A percentile compares a stretch with the other conserved stretches of the same genome.
These are phyloP conservation scores for Cystobasidium sp. DNA, from an alignment of 1,284 basidiomycete species.

Conservation along the genomic window DNA sequence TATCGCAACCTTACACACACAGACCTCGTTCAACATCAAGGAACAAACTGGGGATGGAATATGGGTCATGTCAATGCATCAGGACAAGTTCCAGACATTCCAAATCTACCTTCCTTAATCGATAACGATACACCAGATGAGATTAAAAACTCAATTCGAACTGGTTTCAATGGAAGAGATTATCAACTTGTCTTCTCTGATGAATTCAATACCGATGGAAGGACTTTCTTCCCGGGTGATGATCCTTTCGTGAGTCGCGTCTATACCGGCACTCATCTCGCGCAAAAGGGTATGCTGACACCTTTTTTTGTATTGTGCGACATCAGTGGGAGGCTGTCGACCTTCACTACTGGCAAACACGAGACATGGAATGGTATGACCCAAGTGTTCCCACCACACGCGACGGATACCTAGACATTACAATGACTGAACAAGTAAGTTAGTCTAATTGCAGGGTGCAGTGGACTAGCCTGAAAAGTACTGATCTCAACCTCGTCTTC, in stretches of 20 bases:
- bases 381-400: constrained; percentile 75
- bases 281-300: background rate
- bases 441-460: background rate
- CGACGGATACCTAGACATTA: constrained; percentile 78
- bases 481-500: background rate
- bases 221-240: constrained; percentile 73
- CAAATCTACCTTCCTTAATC: constrained; percentile 52
- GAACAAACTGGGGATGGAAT: constrained; percentile 40
- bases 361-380: constrained; percentile 65
- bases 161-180: constrained; percentile 52
- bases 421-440: constrained; percentile 62
- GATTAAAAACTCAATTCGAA: constrained; percentile 46
- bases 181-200: constrained; percentile 73
- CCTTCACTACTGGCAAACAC: constrained; percentile 71
- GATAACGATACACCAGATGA: constrained; percentile 57
- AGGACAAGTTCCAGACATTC: constrained; percentile 52
- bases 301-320: background rate
- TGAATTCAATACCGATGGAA: constrained; percentile 80
- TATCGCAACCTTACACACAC: too few species aligned
- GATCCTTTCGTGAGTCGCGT: constrained; percentile 59
- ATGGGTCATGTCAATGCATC: constrained; percentile 50
- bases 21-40: constrained; percentile 30
- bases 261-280: background rate
- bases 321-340: constrained; percentile 75
- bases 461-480: background rate